Base-by-base conservation (phyloP, 2,329 filamentous ascomycete genomes). In the Teratosphaeria viscida region DNA sequence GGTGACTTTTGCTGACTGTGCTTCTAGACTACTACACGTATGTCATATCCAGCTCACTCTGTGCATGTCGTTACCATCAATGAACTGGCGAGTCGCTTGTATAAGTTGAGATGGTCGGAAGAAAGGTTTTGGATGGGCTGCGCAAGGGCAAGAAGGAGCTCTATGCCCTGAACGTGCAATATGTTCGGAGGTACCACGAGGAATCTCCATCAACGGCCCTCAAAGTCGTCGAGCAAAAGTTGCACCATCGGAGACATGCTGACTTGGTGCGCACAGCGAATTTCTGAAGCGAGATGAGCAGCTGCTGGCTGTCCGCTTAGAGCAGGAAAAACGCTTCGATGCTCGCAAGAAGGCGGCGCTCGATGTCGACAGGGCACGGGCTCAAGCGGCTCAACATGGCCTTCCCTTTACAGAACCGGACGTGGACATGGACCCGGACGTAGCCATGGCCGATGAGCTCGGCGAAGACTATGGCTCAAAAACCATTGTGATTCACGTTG, bases 281-380 rank as follows among this genome's bases (percentile, higher is more conserved):
- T 99, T 96, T 69, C 89, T 99, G 77, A 99, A 99, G 79, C 88
- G 92, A 70, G 94, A 99, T 78, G 94, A 97, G 69, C 94, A 99
- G 77, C 86, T 95, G 61, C 85, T 99, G 37, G 90, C 92, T 12
- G 84, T 92, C 59, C 86, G 94, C 69, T 82, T 95, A 16, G 90
- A 95, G 68, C 88, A 86, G 74, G 94, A 99, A 73, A 90, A 92
- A 67, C 87, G 85, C 56, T 83, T 90, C 65, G 91, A 94, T 63
- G 84, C 85, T 62, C 87, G 96, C 74, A 86, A 94, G 39, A 90
- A 92, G 73, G 87, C 82, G 60, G 91, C 91, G 27, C 90, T 94
- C 71, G 92, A 96, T 69, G 85, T 88, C 67, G 92, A 96, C 71
- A 85, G 92, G 67, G 88, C 88, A 52, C 81, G 95, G 59, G 91